Conservation (phyloP, 1,284 basidiomycete genomes). For the Phellinidium pouzarii region DNA sequence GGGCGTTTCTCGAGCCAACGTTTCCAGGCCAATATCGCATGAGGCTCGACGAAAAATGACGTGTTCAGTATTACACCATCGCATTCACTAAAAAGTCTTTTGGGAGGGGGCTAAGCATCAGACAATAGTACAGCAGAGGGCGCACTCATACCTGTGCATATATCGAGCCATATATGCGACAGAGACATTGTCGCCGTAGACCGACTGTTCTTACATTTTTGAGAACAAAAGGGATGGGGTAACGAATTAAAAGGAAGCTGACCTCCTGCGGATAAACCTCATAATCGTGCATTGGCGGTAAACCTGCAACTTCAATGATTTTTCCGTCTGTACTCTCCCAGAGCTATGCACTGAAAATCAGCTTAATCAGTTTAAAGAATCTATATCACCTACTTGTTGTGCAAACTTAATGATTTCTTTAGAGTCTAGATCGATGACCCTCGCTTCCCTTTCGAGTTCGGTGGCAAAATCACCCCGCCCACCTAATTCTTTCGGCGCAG, state of each 20-base stretch:
- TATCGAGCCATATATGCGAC: conserved; percentile 6
- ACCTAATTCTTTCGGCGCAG: conserved; percentile 3
- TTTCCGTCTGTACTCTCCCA: conserved; percentile 7
- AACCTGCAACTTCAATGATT: conserved; percentile 3
- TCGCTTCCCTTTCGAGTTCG: background rate
- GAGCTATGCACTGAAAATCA: background rate
- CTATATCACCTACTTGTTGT: background rate
- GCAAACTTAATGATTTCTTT: conserved; percentile 1
- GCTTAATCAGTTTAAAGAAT: background rate
- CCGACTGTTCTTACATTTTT: background rate
- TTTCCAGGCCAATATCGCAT: conserved; percentile 1
- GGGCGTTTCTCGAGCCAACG: conserved; percentile 1
- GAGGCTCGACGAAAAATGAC: conserved; percentile 1
- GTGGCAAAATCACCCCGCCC: conserved; percentile 5
- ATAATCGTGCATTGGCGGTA: conserved; percentile 11
- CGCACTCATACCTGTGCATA: conserved; percentile 8
- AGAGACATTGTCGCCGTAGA: conserved; percentile 3
- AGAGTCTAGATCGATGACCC: background rate
- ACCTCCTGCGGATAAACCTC: conserved; percentile 12
- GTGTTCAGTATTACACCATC: conserved; percentile 12
- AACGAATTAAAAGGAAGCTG: background rate
- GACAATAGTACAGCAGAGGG: background rate
- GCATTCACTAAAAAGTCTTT: conserved; percentile 10
- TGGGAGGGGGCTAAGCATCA: background rate
- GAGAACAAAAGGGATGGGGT: background rate